These are phyloP conservation scores for Closterium sp. DNA, from an alignment of 139 green algal species.

Conservation along the genomic window DNA sequence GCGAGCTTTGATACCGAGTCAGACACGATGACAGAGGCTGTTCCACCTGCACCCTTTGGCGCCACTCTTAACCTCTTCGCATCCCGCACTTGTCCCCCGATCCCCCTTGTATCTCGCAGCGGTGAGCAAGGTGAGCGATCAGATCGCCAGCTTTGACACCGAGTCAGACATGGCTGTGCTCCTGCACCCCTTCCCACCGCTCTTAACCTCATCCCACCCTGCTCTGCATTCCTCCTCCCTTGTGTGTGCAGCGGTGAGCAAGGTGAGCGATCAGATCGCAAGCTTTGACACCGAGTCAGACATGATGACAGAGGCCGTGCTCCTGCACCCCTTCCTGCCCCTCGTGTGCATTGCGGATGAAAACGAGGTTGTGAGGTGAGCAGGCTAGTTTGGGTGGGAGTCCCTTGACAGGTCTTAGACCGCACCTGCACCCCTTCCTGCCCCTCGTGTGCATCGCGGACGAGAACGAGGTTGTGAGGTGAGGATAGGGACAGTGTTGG, in stretches of 20 bases:
- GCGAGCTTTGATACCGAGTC: conserved; percentile 30
- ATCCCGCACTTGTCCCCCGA: too few species aligned
- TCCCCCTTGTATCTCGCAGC: not conserved
- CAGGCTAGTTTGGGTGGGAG: not conserved
- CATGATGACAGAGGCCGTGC: conserved; percentile 13
- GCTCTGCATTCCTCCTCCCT: too few species aligned
- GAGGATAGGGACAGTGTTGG: too few species aligned
- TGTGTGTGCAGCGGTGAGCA: conserved; percentile 36
- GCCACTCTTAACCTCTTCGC: not conserved
- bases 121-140: conserved; percentile 44
- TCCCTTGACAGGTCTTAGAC: too few species aligned
- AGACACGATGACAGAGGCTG: conserved; percentile 4
- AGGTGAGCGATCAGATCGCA: conserved; percentile 46
- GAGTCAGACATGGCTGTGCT: too few species aligned
- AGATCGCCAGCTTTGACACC: conserved; percentile 44
- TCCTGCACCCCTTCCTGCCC: conserved; percentile 44
- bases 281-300: conserved; percentile 43
- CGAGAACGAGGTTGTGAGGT: conserved; percentile 34
- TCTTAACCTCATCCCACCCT: too few species aligned
- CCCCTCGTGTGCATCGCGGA: conserved; percentile 38
- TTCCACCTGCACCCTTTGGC: conserved; percentile 22
- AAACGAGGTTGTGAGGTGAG: conserved; percentile 35
- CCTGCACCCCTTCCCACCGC: too few species aligned
- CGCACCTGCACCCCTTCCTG: conserved; percentile 9
- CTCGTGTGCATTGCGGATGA: conserved; percentile 46